A percentile compares a stretch with the other conserved stretches of the same genome.
Conservation (phyloP, 2,329 filamentous ascomycete species). For the Fonsecaea multimorphosa region DNA sequence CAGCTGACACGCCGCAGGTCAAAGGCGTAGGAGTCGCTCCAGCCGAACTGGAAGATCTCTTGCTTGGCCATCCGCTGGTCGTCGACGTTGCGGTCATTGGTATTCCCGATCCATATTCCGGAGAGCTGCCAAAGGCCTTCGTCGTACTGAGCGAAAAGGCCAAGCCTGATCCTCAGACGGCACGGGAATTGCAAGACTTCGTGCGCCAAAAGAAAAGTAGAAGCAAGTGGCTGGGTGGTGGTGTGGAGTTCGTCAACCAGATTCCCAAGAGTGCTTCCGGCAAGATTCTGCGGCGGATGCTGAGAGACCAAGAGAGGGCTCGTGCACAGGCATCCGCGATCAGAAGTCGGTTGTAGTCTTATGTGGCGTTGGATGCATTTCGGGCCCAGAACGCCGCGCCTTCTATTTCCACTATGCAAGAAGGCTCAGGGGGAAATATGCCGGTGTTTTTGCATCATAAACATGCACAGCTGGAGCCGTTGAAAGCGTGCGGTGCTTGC, state of each 20-base stretch:
- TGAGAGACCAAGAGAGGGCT: conserved; percentile 41
- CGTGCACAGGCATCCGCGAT: neutral
- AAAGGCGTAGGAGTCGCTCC: conserved; percentile 68
- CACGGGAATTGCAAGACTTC: conserved; percentile 59
- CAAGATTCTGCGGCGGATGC: conserved; percentile 46
- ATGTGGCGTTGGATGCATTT: neutral
- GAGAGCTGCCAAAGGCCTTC: conserved; percentile 64
- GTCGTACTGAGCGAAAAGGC: conserved; percentile 50
- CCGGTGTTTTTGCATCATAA: no score
- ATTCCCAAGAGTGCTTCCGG: conserved; percentile 47
- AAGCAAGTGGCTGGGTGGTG: conserved; percentile 47
- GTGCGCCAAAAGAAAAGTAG: conserved; percentile 71
- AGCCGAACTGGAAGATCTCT: conserved; percentile 67
- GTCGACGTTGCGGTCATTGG: conserved; percentile 64
- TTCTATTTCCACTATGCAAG: neutral
- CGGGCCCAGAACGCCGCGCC: neutral
- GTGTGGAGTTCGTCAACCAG: conserved; percentile 44
- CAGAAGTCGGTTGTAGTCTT: neutral
- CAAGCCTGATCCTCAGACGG: conserved; percentile 36
- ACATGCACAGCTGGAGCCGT: no score
- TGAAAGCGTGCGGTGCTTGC: no score
- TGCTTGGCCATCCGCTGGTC: conserved; percentile 64
- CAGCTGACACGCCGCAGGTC: conserved; percentile 66
- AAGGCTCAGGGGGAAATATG: no score
- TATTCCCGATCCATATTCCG: conserved; percentile 61